Evolutionary conservation across 2,329 filamentous ascomycete genomes (phyloP).

Genomic region (Diplodia corticola): DNA sequence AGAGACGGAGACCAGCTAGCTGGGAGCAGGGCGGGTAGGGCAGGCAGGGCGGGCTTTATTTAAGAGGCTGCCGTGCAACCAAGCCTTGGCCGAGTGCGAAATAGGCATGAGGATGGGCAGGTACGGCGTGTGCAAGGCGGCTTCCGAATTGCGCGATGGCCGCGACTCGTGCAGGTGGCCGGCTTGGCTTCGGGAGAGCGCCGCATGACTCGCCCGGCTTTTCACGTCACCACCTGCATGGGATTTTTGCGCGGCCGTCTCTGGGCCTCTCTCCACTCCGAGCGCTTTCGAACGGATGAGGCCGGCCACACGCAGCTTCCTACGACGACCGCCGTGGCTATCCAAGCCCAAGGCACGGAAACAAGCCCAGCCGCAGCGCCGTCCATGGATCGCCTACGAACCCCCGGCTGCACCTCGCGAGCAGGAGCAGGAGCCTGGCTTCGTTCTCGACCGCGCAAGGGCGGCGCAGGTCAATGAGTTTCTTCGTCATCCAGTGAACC

Average conservation of each 20-base stretch:
- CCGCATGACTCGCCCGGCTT: neutral
- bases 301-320: neutral
- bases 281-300: constrained; percentile 9
- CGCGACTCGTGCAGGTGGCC: neutral
- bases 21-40: too few species aligned
- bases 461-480: neutral
- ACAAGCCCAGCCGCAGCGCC: neutral
- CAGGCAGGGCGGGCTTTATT: neutral
- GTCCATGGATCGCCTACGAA: neutral
- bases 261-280: neutral
- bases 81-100: neutral
- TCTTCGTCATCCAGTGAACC: neutral
- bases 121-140: neutral
- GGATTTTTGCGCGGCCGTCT: too few species aligned
- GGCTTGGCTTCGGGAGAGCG: neutral
- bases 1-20: neutral
- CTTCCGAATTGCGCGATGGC: neutral
- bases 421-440: neutral
- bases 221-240: neutral
- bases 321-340: neutral
- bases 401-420: neutral
- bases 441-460: neutral
- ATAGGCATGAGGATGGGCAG: constrained; percentile 5
- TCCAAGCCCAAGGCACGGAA: neutral
- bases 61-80: neutral